These are phyloP conservation scores for Zalerion maritima DNA, from an alignment of 495 filamentous ascomycete species.

Conservation along the genomic window DNA sequence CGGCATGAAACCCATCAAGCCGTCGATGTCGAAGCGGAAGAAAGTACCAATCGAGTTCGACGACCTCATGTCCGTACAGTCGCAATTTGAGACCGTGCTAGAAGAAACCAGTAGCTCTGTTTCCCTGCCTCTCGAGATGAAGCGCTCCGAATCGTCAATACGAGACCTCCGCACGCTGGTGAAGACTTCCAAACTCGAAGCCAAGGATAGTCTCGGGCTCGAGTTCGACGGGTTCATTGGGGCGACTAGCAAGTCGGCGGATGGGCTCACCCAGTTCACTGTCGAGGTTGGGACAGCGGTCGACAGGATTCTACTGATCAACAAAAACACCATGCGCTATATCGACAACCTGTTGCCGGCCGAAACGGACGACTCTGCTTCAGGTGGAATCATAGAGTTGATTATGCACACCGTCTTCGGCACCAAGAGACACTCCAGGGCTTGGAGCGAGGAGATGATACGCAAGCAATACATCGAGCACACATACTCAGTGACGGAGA, in stretches of 20 bases:
- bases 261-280: constrained; percentile 51
- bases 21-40: constrained; percentile 6
- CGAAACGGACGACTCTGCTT: constrained; percentile 25
- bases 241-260: constrained; percentile 36
- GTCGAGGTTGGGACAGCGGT: constrained; percentile 51
- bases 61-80: constrained; percentile 49
- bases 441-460: too few species aligned
- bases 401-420: too few species aligned
- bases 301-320: constrained; percentile 49
- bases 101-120: constrained; percentile 42
- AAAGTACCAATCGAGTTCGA: constrained; percentile 43
- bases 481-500: constrained; percentile 45
- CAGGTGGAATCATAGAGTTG: too few species aligned
- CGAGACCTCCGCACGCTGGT: constrained; percentile 59
- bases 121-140: constrained; percentile 52
- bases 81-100: constrained; percentile 49
- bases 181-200: constrained; percentile 24
- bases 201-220: constrained; percentile 45
- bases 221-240: constrained; percentile 56
- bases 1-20: constrained; percentile 14
- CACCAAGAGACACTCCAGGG: too few species aligned
- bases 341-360: constrained; percentile 39
- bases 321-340: constrained; percentile 47
- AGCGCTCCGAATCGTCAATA: constrained; percentile 53
- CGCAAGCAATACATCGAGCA: constrained; percentile 54